Percentiles rank a stretch among this genome's conserved stretches.
phyloP scores from a whole-genome alignment of 352 stramenopile species.

The Phytophthora tentaculata region DNA sequence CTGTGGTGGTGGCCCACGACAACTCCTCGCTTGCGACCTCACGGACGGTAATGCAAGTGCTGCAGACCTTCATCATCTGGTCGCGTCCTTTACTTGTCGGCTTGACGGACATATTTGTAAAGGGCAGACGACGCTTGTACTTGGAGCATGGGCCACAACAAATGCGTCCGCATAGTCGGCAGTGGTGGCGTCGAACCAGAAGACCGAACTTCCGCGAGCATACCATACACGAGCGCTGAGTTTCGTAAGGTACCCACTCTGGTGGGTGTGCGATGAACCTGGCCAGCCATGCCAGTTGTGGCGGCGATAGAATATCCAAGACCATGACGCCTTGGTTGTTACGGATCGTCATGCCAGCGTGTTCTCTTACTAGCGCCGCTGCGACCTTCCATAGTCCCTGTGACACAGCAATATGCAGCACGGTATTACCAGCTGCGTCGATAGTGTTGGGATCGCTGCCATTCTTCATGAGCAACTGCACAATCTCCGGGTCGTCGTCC shows the following conservation, averaged over 20 bases:
- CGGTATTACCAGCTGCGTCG: slow-evolving; percentile 73
- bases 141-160: slow-evolving; percentile 82
- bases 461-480: slow-evolving; percentile 77
- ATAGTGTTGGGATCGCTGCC: slow-evolving; percentile 79
- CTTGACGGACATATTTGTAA: slow-evolving; percentile 53
- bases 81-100: slow-evolving; percentile 45
- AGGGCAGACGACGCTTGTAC: slow-evolving; percentile 74
- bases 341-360: slow-evolving; percentile 73
- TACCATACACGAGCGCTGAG: slow-evolving; percentile 77
- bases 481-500: slow-evolving; percentile 70
- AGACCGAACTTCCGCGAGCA: slow-evolving; percentile 73
- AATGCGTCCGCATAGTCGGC: slow-evolving; percentile 82
- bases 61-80: slow-evolving; percentile 73
- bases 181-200: slow-evolving; percentile 81
- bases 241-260: slow-evolving; percentile 72
- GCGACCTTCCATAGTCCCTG: slow-evolving; percentile 81
- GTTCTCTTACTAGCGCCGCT: slow-evolving; percentile 64
- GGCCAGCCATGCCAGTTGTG: slow-evolving; percentile 76
- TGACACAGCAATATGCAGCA: slow-evolving; percentile 81
- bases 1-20: slow-evolving; percentile 56
- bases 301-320: slow-evolving; percentile 72
- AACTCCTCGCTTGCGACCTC: slow-evolving; percentile 56
- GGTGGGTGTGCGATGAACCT: slow-evolving; percentile 80
- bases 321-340: slow-evolving; percentile 80
- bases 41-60: slow-evolving; percentile 73